phyloP scores from a whole-genome alignment of 257 asterid genomes.

The Plantago major region DNA sequence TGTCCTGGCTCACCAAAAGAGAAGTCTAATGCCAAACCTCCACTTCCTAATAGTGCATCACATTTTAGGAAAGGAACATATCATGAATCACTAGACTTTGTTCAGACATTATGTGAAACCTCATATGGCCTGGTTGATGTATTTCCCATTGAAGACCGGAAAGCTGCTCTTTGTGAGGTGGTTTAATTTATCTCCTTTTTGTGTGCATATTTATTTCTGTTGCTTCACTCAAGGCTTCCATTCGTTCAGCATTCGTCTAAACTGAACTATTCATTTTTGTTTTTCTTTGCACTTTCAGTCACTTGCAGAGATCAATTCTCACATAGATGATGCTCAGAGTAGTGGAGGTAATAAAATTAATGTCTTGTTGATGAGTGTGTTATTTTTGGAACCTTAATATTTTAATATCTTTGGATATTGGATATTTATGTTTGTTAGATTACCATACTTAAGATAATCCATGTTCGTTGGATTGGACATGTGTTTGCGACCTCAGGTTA shows the following conservation, averaged over 20 bases:
- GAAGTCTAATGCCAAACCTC: slow-evolving; percentile 70
- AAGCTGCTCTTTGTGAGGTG: slow-evolving; percentile 92
- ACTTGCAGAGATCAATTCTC: slow-evolving; percentile 72
- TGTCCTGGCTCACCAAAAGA: slow-evolving; percentile 77
- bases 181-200: slow-evolving; percentile 15
- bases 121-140: slow-evolving; percentile 94
- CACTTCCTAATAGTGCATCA: slow-evolving; percentile 80
- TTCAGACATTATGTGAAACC: slow-evolving; percentile 83
- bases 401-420: slow-evolving; percentile 6
- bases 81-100: slow-evolving; percentile 95
- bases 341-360: slow-evolving; percentile 69
- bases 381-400: slow-evolving; percentile 12
- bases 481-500: slow-evolving; percentile 2
- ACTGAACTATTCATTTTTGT: slow-evolving; percentile 26
- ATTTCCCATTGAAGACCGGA: slow-evolving; percentile 91
- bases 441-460: not conserved
- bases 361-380: slow-evolving; percentile 20
- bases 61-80: slow-evolving; percentile 90
- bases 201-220: no score
- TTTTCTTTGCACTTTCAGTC: slow-evolving; percentile 54
- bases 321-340: slow-evolving; percentile 61
- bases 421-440: slow-evolving; percentile 2
- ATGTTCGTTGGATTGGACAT: slow-evolving; percentile 12
- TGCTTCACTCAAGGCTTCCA: slow-evolving; percentile 10
- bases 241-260: slow-evolving; percentile 18